A percentile compares a stretch with the other conserved stretches of the same genome.
Conservation (phyloP, 73 alveolate species). For the Paramecium biaurelia region DNA sequence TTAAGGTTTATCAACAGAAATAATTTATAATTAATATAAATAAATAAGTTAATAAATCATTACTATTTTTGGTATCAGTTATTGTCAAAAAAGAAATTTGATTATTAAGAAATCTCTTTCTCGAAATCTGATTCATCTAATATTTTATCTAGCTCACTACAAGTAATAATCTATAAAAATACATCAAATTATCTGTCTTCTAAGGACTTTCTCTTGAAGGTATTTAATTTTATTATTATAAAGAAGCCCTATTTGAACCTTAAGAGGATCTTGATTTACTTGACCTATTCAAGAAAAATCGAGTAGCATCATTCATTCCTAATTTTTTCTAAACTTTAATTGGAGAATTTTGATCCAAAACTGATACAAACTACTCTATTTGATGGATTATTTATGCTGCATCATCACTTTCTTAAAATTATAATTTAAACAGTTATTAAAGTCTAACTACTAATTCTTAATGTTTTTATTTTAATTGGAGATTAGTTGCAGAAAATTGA, state of each 20-base stretch:
- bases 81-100: neutral
- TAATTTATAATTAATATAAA: too few species aligned
- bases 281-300: neutral
- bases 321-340: neutral
- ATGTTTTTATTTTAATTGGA: neutral
- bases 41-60: neutral
- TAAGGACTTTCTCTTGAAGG: neutral
- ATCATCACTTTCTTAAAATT: neutral
- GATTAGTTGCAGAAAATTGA: neutral
- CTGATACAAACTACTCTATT: neutral
- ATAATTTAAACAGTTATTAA: neutral
- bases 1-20: neutral
- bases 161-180: neutral
- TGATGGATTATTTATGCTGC: neutral
- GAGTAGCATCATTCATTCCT: constrained; percentile 1
- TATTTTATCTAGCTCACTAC: neutral
- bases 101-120: neutral
- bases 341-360: neutral
- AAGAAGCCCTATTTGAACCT: neutral
- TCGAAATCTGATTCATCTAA: neutral
- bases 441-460: neutral
- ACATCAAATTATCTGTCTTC: neutral
- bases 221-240: neutral
- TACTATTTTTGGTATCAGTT: neutral
- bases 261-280: neutral